Evolutionary conservation across 2,329 filamentous ascomycete species (phyloP).

Genomic region (Calonectria henricotiae): DNA sequence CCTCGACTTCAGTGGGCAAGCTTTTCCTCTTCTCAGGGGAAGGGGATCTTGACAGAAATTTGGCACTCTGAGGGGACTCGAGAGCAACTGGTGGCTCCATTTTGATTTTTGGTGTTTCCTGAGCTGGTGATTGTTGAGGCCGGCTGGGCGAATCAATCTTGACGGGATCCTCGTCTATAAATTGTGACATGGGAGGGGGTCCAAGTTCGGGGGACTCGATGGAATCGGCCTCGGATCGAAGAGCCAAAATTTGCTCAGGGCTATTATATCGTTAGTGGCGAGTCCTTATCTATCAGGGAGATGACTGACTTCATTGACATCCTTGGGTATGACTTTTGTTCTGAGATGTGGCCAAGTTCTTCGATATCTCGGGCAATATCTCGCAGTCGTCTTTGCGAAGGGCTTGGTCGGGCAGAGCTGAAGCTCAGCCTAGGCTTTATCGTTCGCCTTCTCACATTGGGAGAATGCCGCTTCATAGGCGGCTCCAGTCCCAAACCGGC

Average conservation of each 20-base stretch:
- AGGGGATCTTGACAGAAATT: constrained; percentile 41
- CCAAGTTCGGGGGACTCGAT: constrained; percentile 80
- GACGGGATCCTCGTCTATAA: constrained; percentile 71
- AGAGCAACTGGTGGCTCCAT: constrained; percentile 55
- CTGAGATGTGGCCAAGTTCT: constrained; percentile 72
- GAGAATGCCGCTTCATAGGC: constrained; percentile 66
- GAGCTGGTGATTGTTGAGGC: constrained; percentile 35
- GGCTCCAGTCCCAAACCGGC: constrained; percentile 76
- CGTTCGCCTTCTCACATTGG: constrained; percentile 59
- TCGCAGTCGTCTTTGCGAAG: constrained; percentile 71
- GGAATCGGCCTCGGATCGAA: constrained; percentile 67
- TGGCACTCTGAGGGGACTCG: constrained; percentile 52
- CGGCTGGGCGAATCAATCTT: constrained; percentile 68
- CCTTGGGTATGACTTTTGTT: constrained; percentile 79
- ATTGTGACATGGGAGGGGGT: constrained; percentile 73
- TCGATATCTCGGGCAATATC: constrained; percentile 72
- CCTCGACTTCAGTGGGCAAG: constrained; percentile 15
- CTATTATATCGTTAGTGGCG: constrained; percentile 61
- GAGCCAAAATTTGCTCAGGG: constrained; percentile 75
- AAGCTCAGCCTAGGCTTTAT: constrained; percentile 62
- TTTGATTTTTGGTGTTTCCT: constrained; percentile 49
- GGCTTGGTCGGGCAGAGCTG: constrained; percentile 61
- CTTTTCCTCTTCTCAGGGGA: constrained; percentile 54
- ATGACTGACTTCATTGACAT: constrained; percentile 77
- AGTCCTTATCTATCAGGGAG: neutral